Evolutionary conservation across 352 stramenopile genomes (phyloP).

Genomic region (Phytopythium delawarense): DNA sequence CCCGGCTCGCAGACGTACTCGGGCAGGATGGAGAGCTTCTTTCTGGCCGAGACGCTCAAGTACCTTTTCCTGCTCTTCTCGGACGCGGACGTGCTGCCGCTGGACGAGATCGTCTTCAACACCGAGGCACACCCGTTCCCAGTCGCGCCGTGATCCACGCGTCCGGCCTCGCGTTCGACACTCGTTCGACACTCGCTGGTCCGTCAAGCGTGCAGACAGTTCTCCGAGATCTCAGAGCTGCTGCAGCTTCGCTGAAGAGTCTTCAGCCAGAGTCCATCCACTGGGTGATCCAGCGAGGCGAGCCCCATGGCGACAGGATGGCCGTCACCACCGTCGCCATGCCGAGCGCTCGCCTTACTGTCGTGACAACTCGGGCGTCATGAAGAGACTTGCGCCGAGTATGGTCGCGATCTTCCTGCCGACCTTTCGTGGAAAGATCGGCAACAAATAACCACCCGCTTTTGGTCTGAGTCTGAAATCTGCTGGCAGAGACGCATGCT

Average conservation of each 20-base stretch:
- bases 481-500: too few species aligned
- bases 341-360: too few species aligned
- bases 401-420: not conserved
- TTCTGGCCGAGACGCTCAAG: conserved; percentile 92
- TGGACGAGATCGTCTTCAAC: conserved; percentile 85
- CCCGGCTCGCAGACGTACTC: conserved; percentile 16
- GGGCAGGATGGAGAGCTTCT: conserved; percentile 83
- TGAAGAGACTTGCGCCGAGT: not conserved
- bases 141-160: conserved; percentile 8
- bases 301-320: too few species aligned
- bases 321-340: not conserved
- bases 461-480: not conserved
- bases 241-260: too few species aligned
- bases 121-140: conserved; percentile 82
- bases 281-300: too few species aligned
- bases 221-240: too few species aligned
- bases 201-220: too few species aligned
- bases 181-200: too few species aligned
- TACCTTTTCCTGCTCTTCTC: conserved; percentile 90
- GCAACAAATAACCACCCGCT: not conserved
- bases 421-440: conserved; percentile 4
- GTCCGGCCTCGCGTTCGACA: too few species aligned
- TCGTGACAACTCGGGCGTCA: not conserved
- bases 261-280: too few species aligned
- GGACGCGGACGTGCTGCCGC: conserved; percentile 53